Conservation (phyloP, 2,329 filamentous ascomycete species). For the Furcasterigmium furcatum region DNA sequence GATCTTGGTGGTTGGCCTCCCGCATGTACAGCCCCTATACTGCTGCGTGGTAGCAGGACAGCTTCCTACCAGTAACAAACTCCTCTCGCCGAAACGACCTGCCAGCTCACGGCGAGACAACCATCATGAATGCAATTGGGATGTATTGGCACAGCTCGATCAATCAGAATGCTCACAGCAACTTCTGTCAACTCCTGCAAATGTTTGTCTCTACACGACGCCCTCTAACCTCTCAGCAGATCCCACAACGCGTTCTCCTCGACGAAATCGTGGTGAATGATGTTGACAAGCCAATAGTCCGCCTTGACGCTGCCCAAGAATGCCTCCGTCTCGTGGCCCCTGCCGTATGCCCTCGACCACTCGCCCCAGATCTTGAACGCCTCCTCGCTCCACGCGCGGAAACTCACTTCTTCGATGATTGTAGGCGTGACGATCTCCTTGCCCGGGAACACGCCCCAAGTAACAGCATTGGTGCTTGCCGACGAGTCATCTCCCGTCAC, state of each 20-base stretch:
- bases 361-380: conserved; percentile 94
- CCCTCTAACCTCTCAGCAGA: conserved; percentile 47
- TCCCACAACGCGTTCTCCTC: conserved; percentile 71
- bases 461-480: conserved; percentile 82
- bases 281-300: conserved; percentile 85
- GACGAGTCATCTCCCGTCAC: conserved; percentile 23
- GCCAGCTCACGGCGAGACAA: too few species aligned
- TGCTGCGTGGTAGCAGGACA: too few species aligned
- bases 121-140: too few species aligned
- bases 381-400: conserved; percentile 91
- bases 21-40: too few species aligned
- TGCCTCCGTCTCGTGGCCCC: conserved; percentile 65
- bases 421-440: conserved; percentile 97
- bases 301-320: conserved; percentile 65
- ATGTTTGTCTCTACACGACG: too few species aligned
- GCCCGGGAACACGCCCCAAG: conserved; percentile 92
- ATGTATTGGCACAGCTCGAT: too few species aligned
- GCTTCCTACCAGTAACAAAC: too few species aligned
- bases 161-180: too few species aligned
- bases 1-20: too few species aligned
- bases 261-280: conserved; percentile 78
- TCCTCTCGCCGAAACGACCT: too few species aligned
- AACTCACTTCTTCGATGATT: conserved; percentile 94
- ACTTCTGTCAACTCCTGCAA: too few species aligned
- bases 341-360: conserved; percentile 87